Evolutionary conservation across 495 filamentous ascomycete genomes (phyloP), one percentile per base, ranked within the genome.

Genomic region (Parathielavia hyrcaniae): DNA sequence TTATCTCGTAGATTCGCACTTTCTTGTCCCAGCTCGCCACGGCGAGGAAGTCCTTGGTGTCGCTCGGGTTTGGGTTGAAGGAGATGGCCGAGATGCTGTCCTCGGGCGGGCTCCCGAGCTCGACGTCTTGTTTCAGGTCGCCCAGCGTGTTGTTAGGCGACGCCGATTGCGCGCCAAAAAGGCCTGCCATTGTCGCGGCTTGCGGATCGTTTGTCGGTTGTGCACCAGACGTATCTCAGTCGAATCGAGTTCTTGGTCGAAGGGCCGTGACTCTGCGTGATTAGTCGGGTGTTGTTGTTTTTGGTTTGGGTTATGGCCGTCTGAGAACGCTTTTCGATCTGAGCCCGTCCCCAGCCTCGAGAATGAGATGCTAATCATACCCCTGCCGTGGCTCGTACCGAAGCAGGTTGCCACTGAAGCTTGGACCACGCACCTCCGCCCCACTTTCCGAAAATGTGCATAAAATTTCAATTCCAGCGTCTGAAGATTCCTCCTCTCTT

Each of bases 1-100:
- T 80, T 70, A 95, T 86, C 65, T 95, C 87, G 74, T 95, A 96
- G 63, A 95, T 87, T 61, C 88, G 86, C 56, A 92, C 87, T 65
- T 90, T 91, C 72, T 90, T 90, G 71, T 96, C 91, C 90, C 90
- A 96, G 47, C 87, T 91, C 34, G 89, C 77, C 22, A 92, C 88
- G 11, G 91, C 89, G 1, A 96, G 75, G 66, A 88, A 83, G 57
- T 95, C 87, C 61, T 79, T 83, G 44, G 77, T 57, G 53, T 75
- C 64, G 53, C 58, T 56, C n/a, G 67, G 65, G 49, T 61, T 65
- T 34, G 87, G 83, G 48, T 87, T 90, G 73, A 92, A 95, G 19
- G 78, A 78, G 57, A 96, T 71, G 61, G 89, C 87, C 16, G 87
- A 87, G 65, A 95, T 90, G 69, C 87, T 86, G 71, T 96, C 91